Percentiles rank a stretch among this genome's conserved stretches.
Evolutionary conservation across 2,329 filamentous ascomycete species (phyloP).

Genomic region (Reticulascus tulasneorum): DNA sequence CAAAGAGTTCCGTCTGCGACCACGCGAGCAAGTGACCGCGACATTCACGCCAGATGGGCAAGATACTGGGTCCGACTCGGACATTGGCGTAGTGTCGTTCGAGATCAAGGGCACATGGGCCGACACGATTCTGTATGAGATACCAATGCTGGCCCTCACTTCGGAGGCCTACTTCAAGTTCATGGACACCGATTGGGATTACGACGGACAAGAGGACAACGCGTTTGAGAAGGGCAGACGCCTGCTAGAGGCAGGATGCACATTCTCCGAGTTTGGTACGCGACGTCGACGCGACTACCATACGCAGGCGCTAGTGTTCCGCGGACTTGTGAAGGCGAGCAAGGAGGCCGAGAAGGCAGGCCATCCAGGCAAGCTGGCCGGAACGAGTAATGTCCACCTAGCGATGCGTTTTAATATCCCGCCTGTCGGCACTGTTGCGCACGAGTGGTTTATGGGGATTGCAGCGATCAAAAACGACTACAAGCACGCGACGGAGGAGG

Average conservation of each 20-base stretch:
- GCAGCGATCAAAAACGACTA: slow-evolving; percentile 89
- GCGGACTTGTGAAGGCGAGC: slow-evolving; percentile 75
- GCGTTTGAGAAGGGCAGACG: slow-evolving; percentile 76
- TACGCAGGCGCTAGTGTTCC: slow-evolving; percentile 88
- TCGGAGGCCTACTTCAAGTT: slow-evolving; percentile 98
- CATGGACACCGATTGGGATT: slow-evolving; percentile 88
- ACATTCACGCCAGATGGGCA: slow-evolving; percentile 56
- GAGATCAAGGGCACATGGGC: slow-evolving; percentile 80
- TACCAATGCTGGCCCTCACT: slow-evolving; percentile 84
- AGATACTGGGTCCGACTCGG: slow-evolving; percentile 59
- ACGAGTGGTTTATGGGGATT: slow-evolving; percentile 99
- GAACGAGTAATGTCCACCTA: slow-evolving; percentile 95
- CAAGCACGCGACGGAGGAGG: slow-evolving; percentile 75
- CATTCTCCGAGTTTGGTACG: slow-evolving; percentile 92
- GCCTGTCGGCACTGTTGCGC: slow-evolving; percentile 84
- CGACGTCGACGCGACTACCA: slow-evolving; percentile 87
- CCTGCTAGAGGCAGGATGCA: slow-evolving; percentile 77
- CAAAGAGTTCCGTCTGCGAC: slow-evolving; percentile 74
- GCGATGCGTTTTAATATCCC: slow-evolving; percentile 86
- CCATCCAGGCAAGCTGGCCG: slow-evolving; percentile 69
- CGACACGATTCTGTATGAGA: slow-evolving; percentile 96
- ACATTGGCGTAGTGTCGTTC: slow-evolving; percentile 72
- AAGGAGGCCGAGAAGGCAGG: slow-evolving; percentile 64
- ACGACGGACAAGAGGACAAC: slow-evolving; percentile 80
- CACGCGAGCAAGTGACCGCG: slow-evolving; percentile 72